Conservation (phyloP, 169 alveolate genomes). For the Eimeria tenella region DNA sequence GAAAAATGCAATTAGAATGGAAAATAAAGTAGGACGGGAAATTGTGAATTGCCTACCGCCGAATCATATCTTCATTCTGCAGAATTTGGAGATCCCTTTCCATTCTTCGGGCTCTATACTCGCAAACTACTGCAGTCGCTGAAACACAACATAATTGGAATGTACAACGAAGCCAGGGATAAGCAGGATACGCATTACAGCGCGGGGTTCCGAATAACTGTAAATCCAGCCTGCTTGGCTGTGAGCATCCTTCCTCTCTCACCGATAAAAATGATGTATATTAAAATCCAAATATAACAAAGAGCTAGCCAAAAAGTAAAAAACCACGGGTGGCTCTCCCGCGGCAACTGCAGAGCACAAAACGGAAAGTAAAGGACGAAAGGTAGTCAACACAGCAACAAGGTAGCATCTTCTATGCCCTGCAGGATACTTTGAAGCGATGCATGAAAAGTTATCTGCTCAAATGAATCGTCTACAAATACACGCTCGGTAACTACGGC, state of each 20-base stretch:
- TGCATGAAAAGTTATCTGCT: no score
- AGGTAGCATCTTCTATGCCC: no score
- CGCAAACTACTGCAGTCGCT: constrained; percentile 81
- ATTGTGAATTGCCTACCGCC: constrained; percentile 20
- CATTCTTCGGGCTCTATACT: constrained; percentile 83
- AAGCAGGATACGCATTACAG: no score
- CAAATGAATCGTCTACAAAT: not conserved
- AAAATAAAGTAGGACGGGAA: not conserved
- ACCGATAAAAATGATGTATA: constrained; percentile 85
- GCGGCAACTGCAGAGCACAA: constrained; percentile 78
- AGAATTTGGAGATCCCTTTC: constrained; percentile 83
- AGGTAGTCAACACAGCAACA: not conserved
- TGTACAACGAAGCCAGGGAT: not conserved
- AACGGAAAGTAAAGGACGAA: not conserved
- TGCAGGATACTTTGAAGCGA: no score
- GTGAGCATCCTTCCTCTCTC: not conserved
- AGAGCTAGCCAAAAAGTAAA: constrained; percentile 86
- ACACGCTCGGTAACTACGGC: not conserved
- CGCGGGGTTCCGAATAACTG: no score
- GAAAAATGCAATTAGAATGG: not conserved
- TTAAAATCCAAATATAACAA: constrained; percentile 86
- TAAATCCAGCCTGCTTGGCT: not conserved
- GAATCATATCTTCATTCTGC: constrained; percentile 83
- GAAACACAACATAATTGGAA: not conserved
- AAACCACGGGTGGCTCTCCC: constrained; percentile 88